Base-by-base conservation (phyloP, 2,329 filamentous ascomycete species). In the Aciculosporium take region DNA sequence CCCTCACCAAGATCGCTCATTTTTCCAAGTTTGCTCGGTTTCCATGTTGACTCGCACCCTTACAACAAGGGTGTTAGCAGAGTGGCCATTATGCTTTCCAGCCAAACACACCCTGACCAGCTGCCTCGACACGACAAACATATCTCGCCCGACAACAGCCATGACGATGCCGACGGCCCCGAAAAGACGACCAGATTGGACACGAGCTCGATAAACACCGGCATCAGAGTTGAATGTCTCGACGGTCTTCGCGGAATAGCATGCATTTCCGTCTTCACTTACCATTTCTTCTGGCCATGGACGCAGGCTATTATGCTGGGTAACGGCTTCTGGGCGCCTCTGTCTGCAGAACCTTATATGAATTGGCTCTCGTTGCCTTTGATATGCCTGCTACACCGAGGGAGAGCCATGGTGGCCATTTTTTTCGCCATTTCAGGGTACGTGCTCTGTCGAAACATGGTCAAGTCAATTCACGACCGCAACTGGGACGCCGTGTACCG, bases 381-480 rank as follows among this genome's bases (percentile, higher is more conserved):
- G 41, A 35, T 65, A 24, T 63, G 61, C 36, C 56, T 65, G 3
- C 37, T 63, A 45, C 59, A 64, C 40, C 58, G 61, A 30, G 62
- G 62, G 3, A 55, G 59, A 5, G 55, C 61, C 9, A 65, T 65
- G 61, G 61, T 65, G 5, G 59, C 61, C 40, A 61, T 65, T 30
- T 65, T 65, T 53, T 65, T 65, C 38, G 61, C 60, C 48, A 63
- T 65, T 23, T 65, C 62, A 0, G 62, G 62, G n/a, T 65, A 65
- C 38, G 62, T 64, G 21, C 52, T 65, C 27, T 62, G 56, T 18
- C 54, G 61, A 5, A 60, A 63, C 40, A 58, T 64, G 17, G 42
- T 64, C 10, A 47, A 56, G n/a, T 46, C 56, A 5, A 62, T 64
- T 1, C 56, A 61, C 29, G 55, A 62, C 41, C 56, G 55, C 2